These are phyloP conservation scores for Umbelopsis ramanniana DNA, from an alignment of 192 early-diverging fungal genomes.

Conservation along the genomic window DNA sequence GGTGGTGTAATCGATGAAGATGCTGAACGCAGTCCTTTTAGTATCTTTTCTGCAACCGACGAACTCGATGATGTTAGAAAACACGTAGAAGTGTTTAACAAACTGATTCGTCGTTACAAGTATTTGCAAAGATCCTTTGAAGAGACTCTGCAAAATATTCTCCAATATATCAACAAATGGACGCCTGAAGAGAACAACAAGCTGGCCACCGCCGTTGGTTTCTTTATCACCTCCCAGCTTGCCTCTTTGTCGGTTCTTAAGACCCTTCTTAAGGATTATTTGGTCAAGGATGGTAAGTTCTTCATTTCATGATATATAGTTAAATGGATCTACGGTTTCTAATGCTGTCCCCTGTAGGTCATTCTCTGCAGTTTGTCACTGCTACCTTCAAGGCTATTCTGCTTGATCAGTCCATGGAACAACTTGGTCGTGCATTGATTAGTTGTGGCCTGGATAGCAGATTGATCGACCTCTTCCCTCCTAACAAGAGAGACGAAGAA, in stretches of 20 bases:
- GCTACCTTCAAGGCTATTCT: constrained; percentile 81
- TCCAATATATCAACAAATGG: constrained; percentile 93
- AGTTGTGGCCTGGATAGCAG: constrained; percentile 73
- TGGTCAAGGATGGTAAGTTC: constrained; percentile 91
- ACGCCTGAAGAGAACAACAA: constrained; percentile 75
- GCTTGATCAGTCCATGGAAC: constrained; percentile 74
- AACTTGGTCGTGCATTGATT: constrained; percentile 73
- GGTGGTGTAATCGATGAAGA: constrained; percentile 84
- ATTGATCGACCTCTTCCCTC: constrained; percentile 91
- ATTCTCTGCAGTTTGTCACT: constrained; percentile 83
- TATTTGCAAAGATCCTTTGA: constrained; percentile 89
- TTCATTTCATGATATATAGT: too few relatives aligned
- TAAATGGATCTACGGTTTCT: too few relatives aligned
- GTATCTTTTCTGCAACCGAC: constrained; percentile 74
- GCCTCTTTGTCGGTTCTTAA: constrained; percentile 74
- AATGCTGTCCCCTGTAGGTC: constrained; percentile 51
- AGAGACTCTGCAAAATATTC: constrained; percentile 81
- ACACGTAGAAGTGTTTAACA: constrained; percentile 84
- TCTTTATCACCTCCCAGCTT: constrained; percentile 71
- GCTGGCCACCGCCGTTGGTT: constrained; percentile 77
- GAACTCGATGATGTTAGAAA: constrained; percentile 70
- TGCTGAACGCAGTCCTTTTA: constrained; percentile 78
- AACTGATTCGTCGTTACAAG: constrained; percentile 92
- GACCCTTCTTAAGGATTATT: constrained; percentile 88
- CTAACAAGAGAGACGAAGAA: constrained; percentile 86